Percentiles rank a stretch among this genome's conserved stretches.
These are phyloP conservation scores for Rhododendron simsii DNA, from an alignment of 148 eudicot species.

Conservation along the genomic window DNA sequence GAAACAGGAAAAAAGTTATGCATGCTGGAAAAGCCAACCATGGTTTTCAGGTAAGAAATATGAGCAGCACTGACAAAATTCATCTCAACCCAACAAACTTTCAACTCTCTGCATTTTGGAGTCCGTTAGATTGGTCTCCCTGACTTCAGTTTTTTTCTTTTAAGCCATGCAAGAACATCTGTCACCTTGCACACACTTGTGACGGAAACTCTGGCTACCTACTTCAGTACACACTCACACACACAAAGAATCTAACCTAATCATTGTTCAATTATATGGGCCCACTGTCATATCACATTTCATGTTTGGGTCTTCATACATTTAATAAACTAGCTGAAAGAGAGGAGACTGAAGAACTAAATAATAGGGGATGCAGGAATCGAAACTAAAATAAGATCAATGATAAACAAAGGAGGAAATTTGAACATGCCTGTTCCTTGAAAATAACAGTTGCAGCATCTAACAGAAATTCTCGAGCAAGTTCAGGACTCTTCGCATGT, in stretches of 20 bases:
- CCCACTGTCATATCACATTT: neutral
- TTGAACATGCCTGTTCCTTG: slow-evolving; percentile 86
- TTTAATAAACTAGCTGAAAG: neutral
- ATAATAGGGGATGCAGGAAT: neutral
- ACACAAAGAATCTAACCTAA: neutral
- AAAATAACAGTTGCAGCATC: slow-evolving; percentile 99
- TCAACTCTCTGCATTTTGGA: neutral
- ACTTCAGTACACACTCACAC: neutral
- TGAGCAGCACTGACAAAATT: neutral
- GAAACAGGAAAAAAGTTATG: neutral
- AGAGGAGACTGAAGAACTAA: neutral
- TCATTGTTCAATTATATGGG: neutral
- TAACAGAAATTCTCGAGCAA: slow-evolving; percentile 92
- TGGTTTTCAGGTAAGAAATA: neutral
- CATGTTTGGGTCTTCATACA: neutral
- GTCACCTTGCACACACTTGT: neutral
- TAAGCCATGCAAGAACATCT: neutral
- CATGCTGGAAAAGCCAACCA: neutral
- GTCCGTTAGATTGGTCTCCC: neutral
- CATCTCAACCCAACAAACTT: neutral
- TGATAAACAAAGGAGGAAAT: slow-evolving; percentile 4
- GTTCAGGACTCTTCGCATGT: slow-evolving; percentile 99
- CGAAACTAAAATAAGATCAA: neutral
- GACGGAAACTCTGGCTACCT: neutral
- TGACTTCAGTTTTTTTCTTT: neutral